phyloP scores from a whole-genome alignment of 1,284 basidiomycete genomes.

The Psilocybe mexicana region DNA sequence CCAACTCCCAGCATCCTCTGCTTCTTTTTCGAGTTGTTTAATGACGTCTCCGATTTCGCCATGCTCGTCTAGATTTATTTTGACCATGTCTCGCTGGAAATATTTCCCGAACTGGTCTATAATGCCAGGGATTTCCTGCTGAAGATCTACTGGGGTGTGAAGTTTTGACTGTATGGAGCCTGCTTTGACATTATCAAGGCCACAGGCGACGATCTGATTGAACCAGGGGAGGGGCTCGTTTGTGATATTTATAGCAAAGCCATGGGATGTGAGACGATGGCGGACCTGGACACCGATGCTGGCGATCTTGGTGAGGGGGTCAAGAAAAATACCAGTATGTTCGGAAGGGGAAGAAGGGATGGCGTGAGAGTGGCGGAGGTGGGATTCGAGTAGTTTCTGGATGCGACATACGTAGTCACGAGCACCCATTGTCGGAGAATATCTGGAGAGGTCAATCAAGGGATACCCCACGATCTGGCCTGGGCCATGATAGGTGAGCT shows the following conservation, averaged over 20 bases:
- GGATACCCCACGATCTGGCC: constrained; percentile 98
- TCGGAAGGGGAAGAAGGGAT: constrained; percentile 56
- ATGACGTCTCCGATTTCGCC: constrained; percentile 58
- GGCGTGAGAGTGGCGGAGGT: constrained; percentile 58
- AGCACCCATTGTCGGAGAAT: constrained; percentile 56
- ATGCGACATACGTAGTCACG: constrained; percentile 76
- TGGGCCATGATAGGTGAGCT: constrained; percentile 97
- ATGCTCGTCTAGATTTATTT: constrained; percentile 45
- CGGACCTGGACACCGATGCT: constrained; percentile 97
- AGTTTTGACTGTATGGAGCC: constrained; percentile 58
- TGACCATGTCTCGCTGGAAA: constrained; percentile 57
- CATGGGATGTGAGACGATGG: constrained; percentile 92
- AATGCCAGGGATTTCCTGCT: constrained; percentile 53
- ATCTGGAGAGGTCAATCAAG: constrained; percentile 77
- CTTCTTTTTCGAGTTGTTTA: constrained; percentile 43
- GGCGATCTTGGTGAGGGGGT: constrained; percentile 74
- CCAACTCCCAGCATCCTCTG: constrained; percentile 34
- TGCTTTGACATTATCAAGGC: constrained; percentile 83
- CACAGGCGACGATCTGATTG: constrained; percentile 88
- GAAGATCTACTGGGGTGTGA: constrained; percentile 40
- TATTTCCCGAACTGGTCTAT: constrained; percentile 51
- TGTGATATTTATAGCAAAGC: constrained; percentile 93
- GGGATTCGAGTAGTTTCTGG: constrained; percentile 60
- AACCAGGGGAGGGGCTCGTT: constrained; percentile 84
- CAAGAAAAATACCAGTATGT: constrained; percentile 79